These are phyloP conservation scores for Begonia loranthoides DNA, from an alignment of 306 rosid species.

Conservation along the genomic window DNA sequence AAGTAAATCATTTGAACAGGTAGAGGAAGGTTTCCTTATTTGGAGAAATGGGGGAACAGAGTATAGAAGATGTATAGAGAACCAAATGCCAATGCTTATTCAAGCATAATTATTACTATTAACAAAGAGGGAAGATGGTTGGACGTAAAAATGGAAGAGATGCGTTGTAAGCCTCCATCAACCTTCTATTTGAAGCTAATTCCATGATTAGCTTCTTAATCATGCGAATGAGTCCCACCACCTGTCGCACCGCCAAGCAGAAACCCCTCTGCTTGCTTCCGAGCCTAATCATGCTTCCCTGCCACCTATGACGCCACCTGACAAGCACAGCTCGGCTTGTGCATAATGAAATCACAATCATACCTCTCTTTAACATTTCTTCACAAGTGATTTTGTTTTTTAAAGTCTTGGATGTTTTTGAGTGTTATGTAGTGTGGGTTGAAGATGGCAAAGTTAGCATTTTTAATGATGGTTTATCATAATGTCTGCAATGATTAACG, in stretches of 20 bases:
- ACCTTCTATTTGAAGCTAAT: slow-evolving; percentile 47
- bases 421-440: not conserved
- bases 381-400: not conserved
- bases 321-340: slow-evolving; percentile 30
- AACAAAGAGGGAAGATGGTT: slow-evolving; percentile 73
- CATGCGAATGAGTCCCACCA: slow-evolving; percentile 47
- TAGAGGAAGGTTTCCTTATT: too few species aligned
- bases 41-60: too few species aligned
- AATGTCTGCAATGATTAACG: not conserved
- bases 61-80: not conserved
- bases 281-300: slow-evolving; percentile 47
- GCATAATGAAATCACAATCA: slow-evolving; percentile 35
- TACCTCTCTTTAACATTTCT: slow-evolving; percentile 44
- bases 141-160: slow-evolving; percentile 66
- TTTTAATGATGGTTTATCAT: not conserved
- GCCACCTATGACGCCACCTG: slow-evolving; percentile 42
- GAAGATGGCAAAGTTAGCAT: not conserved
- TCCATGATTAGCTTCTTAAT: slow-evolving; percentile 59
- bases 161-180: slow-evolving; percentile 52
- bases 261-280: slow-evolving; percentile 67
- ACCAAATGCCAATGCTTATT: slow-evolving; percentile 3
- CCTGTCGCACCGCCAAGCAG: slow-evolving; percentile 39
- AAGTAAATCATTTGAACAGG: too few species aligned
- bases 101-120: slow-evolving; percentile 6
- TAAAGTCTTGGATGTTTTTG: too few species aligned